Evolutionary conservation across 139 green algal species (phyloP).

Genomic region (Picochlorum costavermella): DNA sequence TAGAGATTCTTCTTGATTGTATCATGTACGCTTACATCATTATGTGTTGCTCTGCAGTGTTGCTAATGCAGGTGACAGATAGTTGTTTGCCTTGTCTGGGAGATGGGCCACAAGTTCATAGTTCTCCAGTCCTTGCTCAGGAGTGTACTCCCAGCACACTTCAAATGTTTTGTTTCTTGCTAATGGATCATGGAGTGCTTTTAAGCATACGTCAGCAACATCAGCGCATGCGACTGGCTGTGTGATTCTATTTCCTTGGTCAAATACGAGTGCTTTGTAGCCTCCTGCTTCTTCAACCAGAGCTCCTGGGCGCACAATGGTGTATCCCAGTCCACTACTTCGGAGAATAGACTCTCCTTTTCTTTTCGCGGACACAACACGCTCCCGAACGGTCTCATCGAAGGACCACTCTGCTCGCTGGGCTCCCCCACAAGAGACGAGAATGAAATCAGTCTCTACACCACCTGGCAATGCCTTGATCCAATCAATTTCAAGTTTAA

Average conservation of each 20-base stretch:
- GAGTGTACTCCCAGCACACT: slow-evolving; percentile 77
- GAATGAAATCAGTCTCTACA: slow-evolving; percentile 82
- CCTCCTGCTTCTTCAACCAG: slow-evolving; percentile 89
- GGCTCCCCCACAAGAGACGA: slow-evolving; percentile 75
- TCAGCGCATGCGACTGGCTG: slow-evolving; percentile 85
- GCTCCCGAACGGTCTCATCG: slow-evolving; percentile 15
- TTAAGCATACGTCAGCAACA: slow-evolving; percentile 94
- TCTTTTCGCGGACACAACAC: slow-evolving; percentile 55
- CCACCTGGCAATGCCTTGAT: slow-evolving; percentile 72
- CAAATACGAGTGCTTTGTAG: slow-evolving; percentile 94
- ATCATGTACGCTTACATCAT: slow-evolving; percentile 11
- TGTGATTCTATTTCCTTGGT: slow-evolving; percentile 79
- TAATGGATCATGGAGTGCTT: slow-evolving; percentile 56
- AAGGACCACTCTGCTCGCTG: slow-evolving; percentile 28
- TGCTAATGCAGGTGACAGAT: slow-evolving; percentile 69
- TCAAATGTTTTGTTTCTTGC: slow-evolving; percentile 98
- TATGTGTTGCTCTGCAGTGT: slow-evolving; percentile 78
- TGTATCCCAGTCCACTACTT: slow-evolving; percentile 85
- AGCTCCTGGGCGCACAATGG: slow-evolving; percentile 75
- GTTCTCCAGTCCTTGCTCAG: slow-evolving; percentile 41
- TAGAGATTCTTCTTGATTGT: too few species aligned
- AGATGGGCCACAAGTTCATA: slow-evolving; percentile 86
- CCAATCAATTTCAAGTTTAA: slow-evolving; percentile 62
- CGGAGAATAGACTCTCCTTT: slow-evolving; percentile 74
- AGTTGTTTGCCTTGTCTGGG: slow-evolving; percentile 68